Evolutionary conservation across 129 eudicot species (phyloP), one percentile per base, ranked within the genome.

Genomic region (Artemisia argyi): DNA sequence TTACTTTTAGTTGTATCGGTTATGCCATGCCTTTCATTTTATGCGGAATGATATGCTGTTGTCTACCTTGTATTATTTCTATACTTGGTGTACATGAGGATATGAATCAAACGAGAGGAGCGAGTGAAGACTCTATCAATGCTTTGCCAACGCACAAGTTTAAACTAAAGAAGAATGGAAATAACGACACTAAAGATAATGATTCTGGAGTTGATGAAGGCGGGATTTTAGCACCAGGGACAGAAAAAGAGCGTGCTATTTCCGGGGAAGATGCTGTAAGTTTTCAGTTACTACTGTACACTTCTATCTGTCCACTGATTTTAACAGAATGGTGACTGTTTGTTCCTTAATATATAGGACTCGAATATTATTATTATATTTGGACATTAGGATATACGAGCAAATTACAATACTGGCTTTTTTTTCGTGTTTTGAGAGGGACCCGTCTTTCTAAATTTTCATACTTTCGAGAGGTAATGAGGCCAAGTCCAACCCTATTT

Each of bases 201-300:
- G 81, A 63, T 62, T 46, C 86, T 10, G 84, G 61, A 20, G 74
- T 42, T 24, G 96, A 79, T 65, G 85, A 82, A 79, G 96, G 91
- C 47, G 91, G 96, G 65, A 26, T 83, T 62, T 61, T 89, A 52
- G 96, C 85, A 30, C 73, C 84, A 2, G 91, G 96, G 69, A 89
- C 96, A 11, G 91, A 89, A 68, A 88, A 85, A 67, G 96, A 89
- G 74, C 91, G 84, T 52, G 74, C 72, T 59, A 86, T 89, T 64
- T 89, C 85, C 26, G 84, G 84, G 28, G 96, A 89, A 72, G 96
- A 89, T 73, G 89, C 96, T 50, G 96, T 89, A 86, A 86, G 91
- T 80, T 79, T 35, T n/a, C 42, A 32, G 7, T 32, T 32, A 5
- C 42, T 32, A 32, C 0, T 32, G 42, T 32, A 32, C 42, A 32